Percentiles rank a stretch among this genome's conserved stretches.
Evolutionary conservation across 306 rosid genomes (phyloP).

Genomic region (Vigna nakashimae): DNA sequence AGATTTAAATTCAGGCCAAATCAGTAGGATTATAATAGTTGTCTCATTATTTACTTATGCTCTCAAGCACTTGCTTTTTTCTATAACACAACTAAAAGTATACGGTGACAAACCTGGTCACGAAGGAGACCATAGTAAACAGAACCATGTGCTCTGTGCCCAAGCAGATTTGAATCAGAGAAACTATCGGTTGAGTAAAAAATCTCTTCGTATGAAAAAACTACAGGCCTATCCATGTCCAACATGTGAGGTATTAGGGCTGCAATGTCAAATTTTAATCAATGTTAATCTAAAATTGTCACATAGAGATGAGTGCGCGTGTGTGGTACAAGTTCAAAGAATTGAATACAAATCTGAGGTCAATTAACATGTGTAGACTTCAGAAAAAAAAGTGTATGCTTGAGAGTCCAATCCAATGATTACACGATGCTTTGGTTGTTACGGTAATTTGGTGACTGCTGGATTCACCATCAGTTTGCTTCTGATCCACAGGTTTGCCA

Average conservation of each 20-base stretch:
- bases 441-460: slow-evolving; percentile 55
- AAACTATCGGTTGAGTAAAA: slow-evolving; percentile 74
- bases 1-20: slow-evolving; percentile 37
- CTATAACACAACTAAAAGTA: slow-evolving; percentile 10
- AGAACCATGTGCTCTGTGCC: slow-evolving; percentile 94
- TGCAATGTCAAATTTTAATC: slow-evolving; percentile 45
- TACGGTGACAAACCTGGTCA: slow-evolving; percentile 73
- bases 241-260: slow-evolving; percentile 72
- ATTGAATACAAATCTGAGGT: neutral
- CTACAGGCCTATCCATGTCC: slow-evolving; percentile 81
- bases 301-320: neutral
- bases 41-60: neutral
- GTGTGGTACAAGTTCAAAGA: neutral
- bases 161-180: slow-evolving; percentile 89
- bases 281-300: neutral
- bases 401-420: slow-evolving; percentile 15
- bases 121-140: slow-evolving; percentile 81
- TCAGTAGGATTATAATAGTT: slow-evolving; percentile 23
- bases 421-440: slow-evolving; percentile 83
- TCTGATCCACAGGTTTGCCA: slow-evolving; percentile 69
- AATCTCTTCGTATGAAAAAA: slow-evolving; percentile 83
- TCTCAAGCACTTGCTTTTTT: neutral
- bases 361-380: neutral
- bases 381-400: neutral
- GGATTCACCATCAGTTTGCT: slow-evolving; percentile 74